Conservation (phyloP, 1,284 basidiomycete genomes). For the Meira miltonrushii region DNA sequence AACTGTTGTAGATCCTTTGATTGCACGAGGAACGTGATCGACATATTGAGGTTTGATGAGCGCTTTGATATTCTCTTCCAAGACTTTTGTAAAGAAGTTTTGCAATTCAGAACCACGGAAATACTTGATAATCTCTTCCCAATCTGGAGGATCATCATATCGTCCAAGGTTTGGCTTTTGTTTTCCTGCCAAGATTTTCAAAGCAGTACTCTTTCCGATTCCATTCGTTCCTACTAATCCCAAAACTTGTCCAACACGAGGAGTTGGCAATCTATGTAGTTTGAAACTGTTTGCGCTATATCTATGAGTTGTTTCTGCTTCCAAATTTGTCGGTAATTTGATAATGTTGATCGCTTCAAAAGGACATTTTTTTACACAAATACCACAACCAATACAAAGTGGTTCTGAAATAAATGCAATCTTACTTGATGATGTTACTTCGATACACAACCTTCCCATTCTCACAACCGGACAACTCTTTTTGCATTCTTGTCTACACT, state of each 20-base stretch:
- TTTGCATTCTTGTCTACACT: constrained; percentile 52
- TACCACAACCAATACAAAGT: constrained; percentile 53
- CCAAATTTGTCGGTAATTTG: constrained; percentile 52
- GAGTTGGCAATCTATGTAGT: constrained; percentile 48
- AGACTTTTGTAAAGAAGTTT: constrained; percentile 52
- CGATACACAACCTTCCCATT: constrained; percentile 30
- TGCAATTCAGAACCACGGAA: constrained; percentile 52
- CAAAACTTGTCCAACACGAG: constrained; percentile 49
- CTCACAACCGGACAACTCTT: constrained; percentile 51
- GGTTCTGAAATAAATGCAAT: constrained; percentile 51
- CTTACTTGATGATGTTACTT: constrained; percentile 28
- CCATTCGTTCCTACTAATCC: constrained; percentile 52
- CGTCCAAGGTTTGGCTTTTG: constrained; percentile 52
- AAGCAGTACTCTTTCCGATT: constrained; percentile 51
- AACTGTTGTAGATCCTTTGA: constrained; percentile 46
- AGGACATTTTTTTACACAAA: constrained; percentile 52
- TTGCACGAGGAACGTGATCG: constrained; percentile 51
- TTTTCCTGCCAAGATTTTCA: constrained; percentile 52
- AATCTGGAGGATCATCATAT: constrained; percentile 52
- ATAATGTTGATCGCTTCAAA: constrained; percentile 53
- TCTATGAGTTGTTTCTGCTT: constrained; percentile 51
- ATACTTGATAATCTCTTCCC: constrained; percentile 52
- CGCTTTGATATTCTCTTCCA: constrained; percentile 53
- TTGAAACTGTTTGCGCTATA: constrained; percentile 53
- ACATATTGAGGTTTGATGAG: constrained; percentile 53